A percentile compares a stretch with the other conserved stretches of the same genome.
These are phyloP conservation scores for Bipolaris oryzae DNA, from an alignment of 2,329 filamentous ascomycete species.

Conservation along the genomic window DNA sequence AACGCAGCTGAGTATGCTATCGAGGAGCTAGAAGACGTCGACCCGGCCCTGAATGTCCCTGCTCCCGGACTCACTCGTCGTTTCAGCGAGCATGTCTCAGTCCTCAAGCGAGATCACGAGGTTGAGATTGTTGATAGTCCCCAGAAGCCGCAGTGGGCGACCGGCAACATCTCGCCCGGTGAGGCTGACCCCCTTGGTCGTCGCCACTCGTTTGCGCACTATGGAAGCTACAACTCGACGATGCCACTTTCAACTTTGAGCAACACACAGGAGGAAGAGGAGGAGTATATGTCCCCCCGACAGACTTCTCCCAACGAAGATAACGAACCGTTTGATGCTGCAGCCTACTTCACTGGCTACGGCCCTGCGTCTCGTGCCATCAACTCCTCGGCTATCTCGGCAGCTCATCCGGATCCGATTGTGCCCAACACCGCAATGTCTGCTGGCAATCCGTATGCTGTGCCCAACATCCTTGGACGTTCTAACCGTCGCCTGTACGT, in stretches of 20 bases:
- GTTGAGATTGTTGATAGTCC: slow-evolving; percentile 30
- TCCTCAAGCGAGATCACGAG: slow-evolving; percentile 29
- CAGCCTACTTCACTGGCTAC: slow-evolving; percentile 48
- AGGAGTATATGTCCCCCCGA: slow-evolving; percentile 31
- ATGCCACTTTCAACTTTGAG: slow-evolving; percentile 34
- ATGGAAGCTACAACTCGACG: slow-evolving; percentile 33
- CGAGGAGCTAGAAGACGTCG: slow-evolving; percentile 71
- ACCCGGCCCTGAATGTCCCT: slow-evolving; percentile 56
- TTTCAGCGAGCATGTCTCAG: slow-evolving; percentile 45
- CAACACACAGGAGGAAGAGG: slow-evolving; percentile 43
- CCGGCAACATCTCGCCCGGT: slow-evolving; percentile 31
- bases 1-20: slow-evolving; percentile 68
- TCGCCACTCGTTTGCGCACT: slow-evolving; percentile 74
- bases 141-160: slow-evolving; percentile 39
- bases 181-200: slow-evolving; percentile 64
- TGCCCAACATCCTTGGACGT: slow-evolving; percentile 39
- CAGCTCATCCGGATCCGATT: slow-evolving; percentile 44
- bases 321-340: slow-evolving; percentile 60
- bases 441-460: slow-evolving; percentile 42
- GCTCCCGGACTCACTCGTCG: slow-evolving; percentile 39
- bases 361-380: slow-evolving; percentile 45
- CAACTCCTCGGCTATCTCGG: slow-evolving; percentile 45
- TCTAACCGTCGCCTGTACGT: slow-evolving; percentile 68
- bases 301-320: slow-evolving; percentile 56
- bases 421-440: slow-evolving; percentile 29